phyloP scores from a whole-genome alignment of 768 basidiomycete genomes.

The Calocybe gangraenosa region DNA sequence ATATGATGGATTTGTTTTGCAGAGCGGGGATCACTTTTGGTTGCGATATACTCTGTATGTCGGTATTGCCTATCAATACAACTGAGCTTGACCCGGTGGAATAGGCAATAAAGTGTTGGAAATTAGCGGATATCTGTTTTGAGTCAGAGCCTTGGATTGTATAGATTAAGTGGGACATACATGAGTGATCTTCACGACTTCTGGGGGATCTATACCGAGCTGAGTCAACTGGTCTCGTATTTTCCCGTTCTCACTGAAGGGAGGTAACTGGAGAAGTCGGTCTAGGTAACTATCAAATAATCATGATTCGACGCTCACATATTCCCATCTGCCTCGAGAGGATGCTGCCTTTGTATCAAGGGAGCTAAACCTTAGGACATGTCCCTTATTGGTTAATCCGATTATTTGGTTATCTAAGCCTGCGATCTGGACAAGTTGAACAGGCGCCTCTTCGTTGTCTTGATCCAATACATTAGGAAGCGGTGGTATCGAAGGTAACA shows the following conservation, averaged over 20 bases:
- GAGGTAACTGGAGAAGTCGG: constrained; percentile 50
- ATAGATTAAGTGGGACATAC: constrained; percentile 32
- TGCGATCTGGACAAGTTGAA: constrained; percentile 74
- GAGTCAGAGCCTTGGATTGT: background rate
- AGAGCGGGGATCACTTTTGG: constrained; percentile 71
- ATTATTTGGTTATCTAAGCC: constrained; percentile 69
- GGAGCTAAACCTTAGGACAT: constrained; percentile 62
- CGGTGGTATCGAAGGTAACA: constrained; percentile 54
- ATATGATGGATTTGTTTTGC: constrained; percentile 77
- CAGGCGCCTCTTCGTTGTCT: constrained; percentile 23
- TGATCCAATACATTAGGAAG: constrained; percentile 47
- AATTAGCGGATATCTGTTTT: constrained; percentile 80
- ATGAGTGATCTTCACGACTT: constrained; percentile 67
- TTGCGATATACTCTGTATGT: constrained; percentile 34
- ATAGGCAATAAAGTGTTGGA: constrained; percentile 76
- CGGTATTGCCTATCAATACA: constrained; percentile 64
- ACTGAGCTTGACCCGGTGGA: constrained; percentile 68
- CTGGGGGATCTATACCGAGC: constrained; percentile 28
- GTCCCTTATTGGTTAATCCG: constrained; percentile 76
- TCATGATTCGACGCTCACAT: constrained; percentile 42
- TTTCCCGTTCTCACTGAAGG: constrained; percentile 61
- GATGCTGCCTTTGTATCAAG: constrained; percentile 38
- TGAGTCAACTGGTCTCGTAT: constrained; percentile 29
- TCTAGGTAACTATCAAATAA: background rate
- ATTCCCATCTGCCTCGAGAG: constrained; percentile 55